Evolutionary conservation across 192 early-diverging fungal genomes (phyloP).

Genomic region (Radiomyces spectabilis): DNA sequence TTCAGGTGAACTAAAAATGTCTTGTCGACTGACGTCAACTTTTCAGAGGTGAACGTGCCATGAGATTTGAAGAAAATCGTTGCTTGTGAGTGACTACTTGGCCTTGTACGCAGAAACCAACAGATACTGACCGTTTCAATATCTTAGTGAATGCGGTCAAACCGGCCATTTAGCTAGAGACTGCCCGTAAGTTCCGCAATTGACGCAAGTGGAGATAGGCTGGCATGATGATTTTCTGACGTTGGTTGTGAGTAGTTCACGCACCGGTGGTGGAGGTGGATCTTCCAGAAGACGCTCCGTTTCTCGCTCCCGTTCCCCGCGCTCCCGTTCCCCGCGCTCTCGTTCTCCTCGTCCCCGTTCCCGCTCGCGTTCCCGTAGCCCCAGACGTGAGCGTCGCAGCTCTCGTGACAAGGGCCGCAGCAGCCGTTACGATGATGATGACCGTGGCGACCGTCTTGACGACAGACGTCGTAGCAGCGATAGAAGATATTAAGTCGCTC

Average conservation of each 20-base stretch:
- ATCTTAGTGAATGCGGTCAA: slow-evolving; percentile 23
- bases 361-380: no score
- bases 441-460: background rate
- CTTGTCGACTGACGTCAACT: background rate
- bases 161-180: slow-evolving; percentile 19
- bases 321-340: no score
- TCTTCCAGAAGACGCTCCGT: no score
- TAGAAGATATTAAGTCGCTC: background rate
- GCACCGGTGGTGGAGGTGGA: no score
- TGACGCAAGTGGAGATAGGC: no score
- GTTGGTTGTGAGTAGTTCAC: no score
- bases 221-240: no score
- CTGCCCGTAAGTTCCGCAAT: slow-evolving; percentile 21
- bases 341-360: no score
- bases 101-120: background rate
- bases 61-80: slow-evolving; percentile 17
- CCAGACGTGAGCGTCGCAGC: no score
- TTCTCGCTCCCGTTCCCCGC: no score
- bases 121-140: background rate
- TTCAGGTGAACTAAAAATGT: background rate
- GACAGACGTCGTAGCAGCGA: slow-evolving; percentile 1
- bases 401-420: no score
- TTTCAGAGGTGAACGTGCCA: slow-evolving; percentile 28
- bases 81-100: slow-evolving; percentile 19
- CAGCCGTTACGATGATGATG: background rate